These are phyloP conservation scores for Candida dubliniensis DNA, from an alignment of 1,139 yeast species.

Conservation along the genomic window DNA sequence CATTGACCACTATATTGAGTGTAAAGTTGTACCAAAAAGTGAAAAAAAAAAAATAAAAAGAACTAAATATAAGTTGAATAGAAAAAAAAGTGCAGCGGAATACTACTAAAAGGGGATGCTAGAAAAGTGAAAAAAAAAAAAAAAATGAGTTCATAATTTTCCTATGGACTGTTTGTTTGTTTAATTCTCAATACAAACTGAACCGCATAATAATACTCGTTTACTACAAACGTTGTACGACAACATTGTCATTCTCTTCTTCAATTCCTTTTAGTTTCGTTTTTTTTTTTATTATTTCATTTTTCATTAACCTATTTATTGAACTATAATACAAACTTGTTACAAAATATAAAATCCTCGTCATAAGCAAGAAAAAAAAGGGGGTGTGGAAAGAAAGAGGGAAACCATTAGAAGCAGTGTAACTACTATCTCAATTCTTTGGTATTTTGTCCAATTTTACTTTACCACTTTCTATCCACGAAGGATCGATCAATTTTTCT, in stretches of 20 bases:
- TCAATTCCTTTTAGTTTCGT: too few species aligned
- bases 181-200: background rate
- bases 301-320: background rate
- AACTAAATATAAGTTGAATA: background rate
- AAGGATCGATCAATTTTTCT: constrained; percentile 75
- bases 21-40: background rate
- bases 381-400: too few species aligned
- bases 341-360: background rate
- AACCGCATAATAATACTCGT: background rate
- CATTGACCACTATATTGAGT: background rate
- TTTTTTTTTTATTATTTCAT: too few species aligned
- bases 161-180: background rate
- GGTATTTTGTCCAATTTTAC: constrained; percentile 65
- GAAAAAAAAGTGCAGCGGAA: too few species aligned
- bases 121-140: background rate
- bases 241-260: too few species aligned
- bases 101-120: background rate
- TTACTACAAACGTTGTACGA: background rate
- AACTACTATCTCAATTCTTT: constrained; percentile 24
- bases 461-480: constrained; percentile 73
- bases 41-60: background rate
- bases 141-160: background rate
- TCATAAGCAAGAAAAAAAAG: background rate
- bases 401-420: background rate
- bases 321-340: constrained; percentile 2